Base-by-base conservation (phyloP, 2,329 filamentous ascomycete species). In the Harringtonia lauricola region DNA sequence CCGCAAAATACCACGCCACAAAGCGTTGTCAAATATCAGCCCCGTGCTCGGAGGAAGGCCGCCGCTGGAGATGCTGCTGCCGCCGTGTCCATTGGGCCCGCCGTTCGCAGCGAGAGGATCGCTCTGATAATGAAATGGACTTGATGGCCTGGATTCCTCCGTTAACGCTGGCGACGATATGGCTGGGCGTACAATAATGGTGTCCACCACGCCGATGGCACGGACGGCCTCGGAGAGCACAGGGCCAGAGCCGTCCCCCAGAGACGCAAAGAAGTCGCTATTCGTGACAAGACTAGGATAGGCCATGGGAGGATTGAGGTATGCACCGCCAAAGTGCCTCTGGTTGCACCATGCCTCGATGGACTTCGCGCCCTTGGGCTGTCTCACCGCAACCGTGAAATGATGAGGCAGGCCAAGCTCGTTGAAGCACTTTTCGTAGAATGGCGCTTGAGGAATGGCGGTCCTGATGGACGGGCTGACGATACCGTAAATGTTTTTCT, bases 401-500 rank as follows among this genome's bases (percentile, higher is more conserved):
- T 83, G 79, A 55, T 94, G 86, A 12, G 86, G 86, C n/a, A 94
- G 66, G n/a, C 86, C 85, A 10, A 94, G 72, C 55, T 86, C 81
- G 54, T 86, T 86, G 60, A 86, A 82, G 52, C 82, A 86, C 55
- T 85, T 94, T 56, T 89, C 86, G 58, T 89, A 90, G 58, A 94
- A 94, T 49, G 84, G 83, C 5, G 84, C 84, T 56, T 87, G 82
- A 0, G 83, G 83, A 2, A 77, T 85, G 15, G 67, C 66, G 18
- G 66, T 68, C 36, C 71, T 66, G n/a, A 80, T 79, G 7, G 76
- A 70, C 36, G 81, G 74, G 44, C 77, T 83, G 48, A 80, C 85
- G 51, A 92, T 86, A 35, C 84, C 85, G 55, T 89, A 92, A 39
- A 92, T 80, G 53, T 80, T 81, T 54, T 81, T 83, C 60, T 82